Base-by-base conservation (phyloP, 352 stramenopile genomes). In the Globisporangium irregulare region DNA sequence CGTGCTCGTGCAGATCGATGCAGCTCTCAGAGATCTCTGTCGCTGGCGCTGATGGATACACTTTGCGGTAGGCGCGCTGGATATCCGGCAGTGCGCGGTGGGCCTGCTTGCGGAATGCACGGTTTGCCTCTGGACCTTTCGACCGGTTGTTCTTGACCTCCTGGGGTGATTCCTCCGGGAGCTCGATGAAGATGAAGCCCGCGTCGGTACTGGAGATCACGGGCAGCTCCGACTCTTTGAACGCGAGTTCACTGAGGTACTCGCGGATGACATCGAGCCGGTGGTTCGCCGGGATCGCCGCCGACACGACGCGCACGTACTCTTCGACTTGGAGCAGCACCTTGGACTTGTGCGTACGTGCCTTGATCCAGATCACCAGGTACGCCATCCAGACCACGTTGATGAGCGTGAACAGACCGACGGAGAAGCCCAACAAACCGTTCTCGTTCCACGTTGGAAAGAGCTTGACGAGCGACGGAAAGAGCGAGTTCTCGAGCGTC, bases 401-500 rank as follows among this genome's bases (percentile, higher is more conserved):
- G 15, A 76, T 27, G 14, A 77, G 24, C 29, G 74, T 76, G 34
- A 80, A 80, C 3, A 32, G 14, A 6, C 55, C 64, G 9, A 78
- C 46, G 4, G 69, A 74, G 38, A 74, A 55, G 7, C 58, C 48
- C 0, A 80, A 53, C 10, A 80, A 27, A 0, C 54, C 62, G 1
- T 48, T 29, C 15, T 80, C 74, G 2, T 48, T 59, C 24, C 22
- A 66, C 25, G 0, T 67, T 8, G 56, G 56, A 32, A 48, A 61
- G 2, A 61, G 22, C 20, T 71, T 62, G 15, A 73, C 69, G 15
- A 87, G 56, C 15, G 56, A 61, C 1, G 77, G 75, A 63, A 80
- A 89, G 1, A 88, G 61, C 1, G 81, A 76, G 55, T 88, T 90
- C 66, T 87, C 82, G 29, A 90, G 54, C 24, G 78, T 80, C 14